Evolutionary conservation across 2,329 filamentous ascomycete species (phyloP).

Genomic region (Colletotrichum simmondsii): DNA sequence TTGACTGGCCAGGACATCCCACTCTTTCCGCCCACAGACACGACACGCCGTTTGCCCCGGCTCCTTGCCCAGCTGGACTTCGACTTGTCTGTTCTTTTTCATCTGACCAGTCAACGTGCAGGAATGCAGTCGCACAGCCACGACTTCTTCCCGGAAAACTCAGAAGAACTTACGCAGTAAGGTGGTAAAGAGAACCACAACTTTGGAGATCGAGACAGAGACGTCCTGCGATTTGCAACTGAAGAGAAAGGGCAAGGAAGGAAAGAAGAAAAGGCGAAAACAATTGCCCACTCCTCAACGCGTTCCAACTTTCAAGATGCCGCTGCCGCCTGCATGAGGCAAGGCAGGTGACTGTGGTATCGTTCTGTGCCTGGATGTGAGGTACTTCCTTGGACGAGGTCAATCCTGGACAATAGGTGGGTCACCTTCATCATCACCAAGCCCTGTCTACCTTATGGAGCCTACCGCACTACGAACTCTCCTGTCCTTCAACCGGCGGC

Average conservation of each 20-base stretch:
- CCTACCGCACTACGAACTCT: neutral
- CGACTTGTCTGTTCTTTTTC: neutral
- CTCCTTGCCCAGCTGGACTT: constrained; percentile 3
- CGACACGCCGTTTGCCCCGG: constrained; percentile 7
- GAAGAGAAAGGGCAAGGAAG: neutral
- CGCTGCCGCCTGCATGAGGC: neutral
- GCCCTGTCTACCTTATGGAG: neutral
- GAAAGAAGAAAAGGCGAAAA: neutral
- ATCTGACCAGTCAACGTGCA: constrained; percentile 18
- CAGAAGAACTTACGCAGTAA: too few species aligned
- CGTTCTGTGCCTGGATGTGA: neutral
- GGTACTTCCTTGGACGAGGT: constrained; percentile 8
- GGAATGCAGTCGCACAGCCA: constrained; percentile 23
- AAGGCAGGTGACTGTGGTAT: neutral
- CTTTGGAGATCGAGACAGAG: too few species aligned
- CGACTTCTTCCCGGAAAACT: neutral
- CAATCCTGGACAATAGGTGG: neutral
- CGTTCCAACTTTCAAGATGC: neutral
- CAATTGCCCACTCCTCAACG: neutral
- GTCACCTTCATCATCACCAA: neutral
- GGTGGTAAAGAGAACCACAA: too few species aligned
- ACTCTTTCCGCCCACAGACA: neutral
- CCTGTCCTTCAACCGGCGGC: neutral
- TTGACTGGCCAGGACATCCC: neutral
- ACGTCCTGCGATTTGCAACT: neutral